Evolutionary conservation across 306 rosid species (phyloP).

Genomic region (Dryas octopetala): DNA sequence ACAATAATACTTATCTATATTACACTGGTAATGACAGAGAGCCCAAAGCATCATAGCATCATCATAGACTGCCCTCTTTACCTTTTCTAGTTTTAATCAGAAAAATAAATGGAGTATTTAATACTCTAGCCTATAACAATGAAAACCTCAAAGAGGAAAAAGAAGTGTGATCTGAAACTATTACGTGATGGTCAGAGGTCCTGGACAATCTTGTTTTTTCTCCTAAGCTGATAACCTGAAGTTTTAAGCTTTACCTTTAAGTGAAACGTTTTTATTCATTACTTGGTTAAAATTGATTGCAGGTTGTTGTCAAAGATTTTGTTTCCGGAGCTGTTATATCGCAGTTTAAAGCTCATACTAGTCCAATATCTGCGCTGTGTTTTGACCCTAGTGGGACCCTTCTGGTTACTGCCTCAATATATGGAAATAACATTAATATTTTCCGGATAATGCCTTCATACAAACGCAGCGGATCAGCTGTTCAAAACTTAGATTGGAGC

Average conservation of each 20-base stretch:
- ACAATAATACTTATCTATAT: background rate
- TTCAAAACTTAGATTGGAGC: conserved; percentile 55
- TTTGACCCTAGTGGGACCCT: conserved; percentile 93
- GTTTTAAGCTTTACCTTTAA: background rate
- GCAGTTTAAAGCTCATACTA: conserved; percentile 85
- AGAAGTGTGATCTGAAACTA: background rate
- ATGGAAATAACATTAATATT: conserved; percentile 82
- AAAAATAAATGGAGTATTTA: background rate
- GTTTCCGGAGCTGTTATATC: conserved; percentile 64
- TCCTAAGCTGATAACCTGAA: background rate
- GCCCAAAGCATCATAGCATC: background rate
- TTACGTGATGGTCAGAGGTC: background rate
- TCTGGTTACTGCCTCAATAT: conserved; percentile 79
- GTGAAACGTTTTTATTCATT: conserved; percentile 12
- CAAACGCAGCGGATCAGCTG: conserved; percentile 53
- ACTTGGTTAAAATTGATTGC: conserved; percentile 39
- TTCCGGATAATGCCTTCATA: conserved; percentile 81
- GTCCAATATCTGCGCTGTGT: conserved; percentile 89
- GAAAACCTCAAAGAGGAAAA: background rate
- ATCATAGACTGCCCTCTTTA: conserved; percentile 5
- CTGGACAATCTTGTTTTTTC: background rate
- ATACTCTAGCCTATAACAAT: background rate
- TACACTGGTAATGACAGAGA: background rate
- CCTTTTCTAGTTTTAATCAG: background rate
- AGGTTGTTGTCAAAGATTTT: conserved; percentile 86